These are phyloP conservation scores for Backusella sp. DNA, from an alignment of 192 early-diverging fungal genomes.

Conservation along the genomic window DNA sequence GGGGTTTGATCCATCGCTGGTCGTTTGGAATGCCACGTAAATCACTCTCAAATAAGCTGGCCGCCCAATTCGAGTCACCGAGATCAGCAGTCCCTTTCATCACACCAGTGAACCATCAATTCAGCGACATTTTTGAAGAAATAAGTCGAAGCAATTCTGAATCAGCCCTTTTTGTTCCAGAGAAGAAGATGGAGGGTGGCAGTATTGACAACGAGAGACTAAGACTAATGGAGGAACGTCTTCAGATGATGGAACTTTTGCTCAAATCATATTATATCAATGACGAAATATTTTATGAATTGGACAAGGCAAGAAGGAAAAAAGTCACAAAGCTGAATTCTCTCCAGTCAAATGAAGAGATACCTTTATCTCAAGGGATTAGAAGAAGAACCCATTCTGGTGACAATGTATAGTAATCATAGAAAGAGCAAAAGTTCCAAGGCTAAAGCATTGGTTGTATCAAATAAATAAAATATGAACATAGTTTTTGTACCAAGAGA, in stretches of 20 bases:
- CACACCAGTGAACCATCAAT: slow-evolving; percentile 16
- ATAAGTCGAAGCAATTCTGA: neutral
- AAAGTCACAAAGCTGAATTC: neutral
- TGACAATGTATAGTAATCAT: neutral
- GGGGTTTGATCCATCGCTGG: slow-evolving; percentile 24
- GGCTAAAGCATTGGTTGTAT: too few species aligned
- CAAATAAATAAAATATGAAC: too few species aligned
- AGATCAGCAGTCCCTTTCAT: slow-evolving; percentile 10
- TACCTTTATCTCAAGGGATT: neutral
- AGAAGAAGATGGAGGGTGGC: neutral
- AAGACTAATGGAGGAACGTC: slow-evolving; percentile 7
- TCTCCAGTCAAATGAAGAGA: neutral
- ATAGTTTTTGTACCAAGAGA: too few species aligned
- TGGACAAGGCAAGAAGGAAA: slow-evolving; percentile 16
- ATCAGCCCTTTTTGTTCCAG: neutral
- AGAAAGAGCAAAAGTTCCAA: too few species aligned
- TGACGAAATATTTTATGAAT: slow-evolving; percentile 22
- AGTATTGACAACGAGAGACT: neutral
- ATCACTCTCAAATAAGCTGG: slow-evolving; percentile 5
- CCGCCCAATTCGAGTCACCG: neutral
- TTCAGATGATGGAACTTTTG: slow-evolving; percentile 18
- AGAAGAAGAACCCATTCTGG: neutral
- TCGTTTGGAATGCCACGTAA: slow-evolving; percentile 16
- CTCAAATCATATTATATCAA: slow-evolving; percentile 27
- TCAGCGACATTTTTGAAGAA: neutral